Conservation (phyloP, 495 filamentous ascomycete genomes). For the Neurospora sublineolata region DNA sequence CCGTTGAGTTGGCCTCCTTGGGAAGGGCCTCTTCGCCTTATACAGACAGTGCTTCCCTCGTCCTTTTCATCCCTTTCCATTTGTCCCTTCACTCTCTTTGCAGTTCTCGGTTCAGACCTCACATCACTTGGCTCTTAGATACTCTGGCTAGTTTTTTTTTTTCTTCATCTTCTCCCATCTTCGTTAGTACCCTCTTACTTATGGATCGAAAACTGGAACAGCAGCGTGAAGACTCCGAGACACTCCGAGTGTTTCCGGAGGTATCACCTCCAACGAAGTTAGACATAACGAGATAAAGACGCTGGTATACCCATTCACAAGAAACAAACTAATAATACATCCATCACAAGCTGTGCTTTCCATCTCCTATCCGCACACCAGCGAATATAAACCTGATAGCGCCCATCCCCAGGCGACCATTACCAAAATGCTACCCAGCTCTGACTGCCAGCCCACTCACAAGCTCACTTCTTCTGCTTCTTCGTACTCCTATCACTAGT, state of each 20-base stretch:
- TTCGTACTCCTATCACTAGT: slow-evolving; percentile 61
- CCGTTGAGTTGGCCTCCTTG: neutral
- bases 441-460: neutral
- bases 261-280: too few species aligned
- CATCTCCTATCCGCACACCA: neutral
- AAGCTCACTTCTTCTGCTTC: slow-evolving; percentile 51
- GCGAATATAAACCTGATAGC: neutral
- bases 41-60: neutral
- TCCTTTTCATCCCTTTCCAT: neutral
- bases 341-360: neutral
- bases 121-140: neutral
- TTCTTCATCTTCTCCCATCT: neutral
- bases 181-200: neutral
- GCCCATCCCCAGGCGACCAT: neutral
- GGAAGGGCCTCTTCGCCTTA: neutral
- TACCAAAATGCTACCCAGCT: neutral
- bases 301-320: neutral
- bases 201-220: neutral
- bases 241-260: too few species aligned
- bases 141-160: neutral
- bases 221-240: too few species aligned
- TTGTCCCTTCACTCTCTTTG: neutral
- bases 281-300: neutral
- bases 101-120: neutral
- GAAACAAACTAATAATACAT: neutral